Percentiles rank a stretch among this genome's conserved stretches.
phyloP scores from a whole-genome alignment of 768 basidiomycete species.

The Dioszegia aurantiaca region DNA sequence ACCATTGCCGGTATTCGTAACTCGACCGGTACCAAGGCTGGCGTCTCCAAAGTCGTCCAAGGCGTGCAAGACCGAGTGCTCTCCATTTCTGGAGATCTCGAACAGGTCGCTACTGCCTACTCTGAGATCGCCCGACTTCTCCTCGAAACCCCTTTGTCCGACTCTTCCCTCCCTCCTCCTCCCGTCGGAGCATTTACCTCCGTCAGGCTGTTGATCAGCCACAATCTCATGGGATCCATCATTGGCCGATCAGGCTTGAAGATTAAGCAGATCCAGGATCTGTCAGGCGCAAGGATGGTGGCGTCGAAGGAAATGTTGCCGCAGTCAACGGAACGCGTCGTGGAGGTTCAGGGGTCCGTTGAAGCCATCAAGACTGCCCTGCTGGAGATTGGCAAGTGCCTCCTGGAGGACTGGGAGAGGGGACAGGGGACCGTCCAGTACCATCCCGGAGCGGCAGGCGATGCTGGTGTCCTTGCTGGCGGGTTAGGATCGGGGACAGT shows the following conservation, averaged over 20 bases:
- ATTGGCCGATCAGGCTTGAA: slow-evolving; percentile 94
- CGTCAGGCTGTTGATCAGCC: slow-evolving; percentile 94
- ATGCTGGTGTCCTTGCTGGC: slow-evolving; percentile 53
- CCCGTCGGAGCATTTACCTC: slow-evolving; percentile 70
- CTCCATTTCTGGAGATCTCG: slow-evolving; percentile 85
- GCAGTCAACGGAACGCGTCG: slow-evolving; percentile 97
- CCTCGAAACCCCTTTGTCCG: slow-evolving; percentile 68
- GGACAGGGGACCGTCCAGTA: slow-evolving; percentile 90
- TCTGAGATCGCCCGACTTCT: slow-evolving; percentile 89
- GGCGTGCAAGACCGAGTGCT: slow-evolving; percentile 98
- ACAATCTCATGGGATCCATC: slow-evolving; percentile 98
- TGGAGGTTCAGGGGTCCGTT: slow-evolving; percentile 91
- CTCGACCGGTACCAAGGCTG: slow-evolving; percentile 94
- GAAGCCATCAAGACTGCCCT: slow-evolving; percentile 91
- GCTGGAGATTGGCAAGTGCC: slow-evolving; percentile 89
- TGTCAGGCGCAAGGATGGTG: slow-evolving; percentile 94
- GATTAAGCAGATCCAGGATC: slow-evolving; percentile 98
- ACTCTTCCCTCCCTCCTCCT: slow-evolving; percentile 65
- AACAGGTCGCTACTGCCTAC: slow-evolving; percentile 94
- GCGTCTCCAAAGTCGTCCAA: slow-evolving; percentile 96
- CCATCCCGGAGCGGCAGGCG: slow-evolving; percentile 76
- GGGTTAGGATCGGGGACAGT: slow-evolving; percentile 51
- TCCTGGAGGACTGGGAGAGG: slow-evolving; percentile 95
- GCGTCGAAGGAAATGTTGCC: slow-evolving; percentile 99
- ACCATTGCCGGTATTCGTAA: slow-evolving; percentile 96